Base-by-base conservation (phyloP, 2,329 filamentous ascomycete genomes). In the Hymenoscyphus scutula region DNA sequence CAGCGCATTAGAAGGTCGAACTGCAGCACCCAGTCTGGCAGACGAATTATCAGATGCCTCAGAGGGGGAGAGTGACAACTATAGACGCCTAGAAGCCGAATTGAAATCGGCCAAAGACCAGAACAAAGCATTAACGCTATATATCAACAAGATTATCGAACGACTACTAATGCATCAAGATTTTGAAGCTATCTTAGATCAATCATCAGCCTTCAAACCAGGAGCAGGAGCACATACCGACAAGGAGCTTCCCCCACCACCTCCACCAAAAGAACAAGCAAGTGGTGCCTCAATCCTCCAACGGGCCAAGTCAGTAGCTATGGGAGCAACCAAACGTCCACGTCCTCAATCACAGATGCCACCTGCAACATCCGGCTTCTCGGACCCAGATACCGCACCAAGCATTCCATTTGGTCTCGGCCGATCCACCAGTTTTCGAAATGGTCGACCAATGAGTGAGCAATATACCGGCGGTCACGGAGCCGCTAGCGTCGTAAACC, bases 61-160 rank as follows among this genome's bases (percentile, higher is more conserved):
- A 63, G 86, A 88, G 61, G 83, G 83, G 53, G 87, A 90, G 65
- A 77, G 79, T 67, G 84, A 87, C 61, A 78, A 78, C 55, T 82
- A 85, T 68, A 88, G 88, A 70, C 86, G 86, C 59, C 81, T 95
- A 13, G 93, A 97, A 74, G 77, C 82, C 11, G 94, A 98, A 71
- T 77, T 95, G 69, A 92, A 90, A 76, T 82, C 85, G 8, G 80
- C 91, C 70, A 94, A 91, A 78, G 94, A 97, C 75, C 89, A 97
- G 80, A 98, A 99, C 81, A 98, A 98, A 80, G 95, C 95, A 32
- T 82, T 99, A 70, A 96, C 92, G 27, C 82, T 98, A 68, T 99
- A 99, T 80, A 97, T 99, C 81, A 97, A 98, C 84, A 96, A 95
- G 79, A 98, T 99, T 76, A 97, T 99, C 75, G 95, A 95, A 76